phyloP scores from a whole-genome alignment of 768 basidiomycete genomes.

The Boletus edulis region DNA sequence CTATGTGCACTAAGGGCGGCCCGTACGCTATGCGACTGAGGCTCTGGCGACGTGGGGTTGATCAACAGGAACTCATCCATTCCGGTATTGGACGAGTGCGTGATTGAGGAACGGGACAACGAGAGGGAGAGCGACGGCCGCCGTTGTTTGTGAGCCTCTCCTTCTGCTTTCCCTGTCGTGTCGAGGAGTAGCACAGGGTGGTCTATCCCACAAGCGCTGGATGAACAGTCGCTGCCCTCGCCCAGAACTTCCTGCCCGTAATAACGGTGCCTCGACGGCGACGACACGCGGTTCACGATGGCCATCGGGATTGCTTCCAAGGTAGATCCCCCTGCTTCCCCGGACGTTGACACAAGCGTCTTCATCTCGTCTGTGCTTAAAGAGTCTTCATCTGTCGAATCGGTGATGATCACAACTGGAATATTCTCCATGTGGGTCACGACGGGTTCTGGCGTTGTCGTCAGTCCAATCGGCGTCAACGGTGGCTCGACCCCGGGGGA shows the following conservation, averaged over 20 bases:
- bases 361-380: constrained; percentile 1
- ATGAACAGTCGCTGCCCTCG: neutral
- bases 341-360: constrained; percentile 4
- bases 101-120: constrained; percentile 12
- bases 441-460: neutral
- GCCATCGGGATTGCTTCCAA: constrained; percentile 12
- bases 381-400: constrained; percentile 3
- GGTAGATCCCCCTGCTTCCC: neutral
- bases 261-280: constrained; percentile 20
- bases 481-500: neutral
- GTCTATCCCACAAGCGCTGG: neutral
- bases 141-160: neutral
- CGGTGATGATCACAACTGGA: constrained; percentile 19
- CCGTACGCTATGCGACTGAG: constrained; percentile 4
- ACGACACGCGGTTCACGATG: constrained; percentile 16
- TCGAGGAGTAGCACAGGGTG: constrained; percentile 5
- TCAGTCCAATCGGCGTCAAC: neutral
- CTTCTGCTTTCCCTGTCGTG: neutral
- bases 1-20: constrained; percentile 2
- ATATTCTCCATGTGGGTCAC: constrained; percentile 2
- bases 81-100: constrained; percentile 13
- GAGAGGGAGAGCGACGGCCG: constrained; percentile 17
- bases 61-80: constrained; percentile 25
- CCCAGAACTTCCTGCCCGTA: constrained; percentile 12
- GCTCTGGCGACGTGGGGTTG: constrained; percentile 1